Conservation (phyloP, 1,284 basidiomycete genomes). For the Coniferiporia sulphurascens region DNA sequence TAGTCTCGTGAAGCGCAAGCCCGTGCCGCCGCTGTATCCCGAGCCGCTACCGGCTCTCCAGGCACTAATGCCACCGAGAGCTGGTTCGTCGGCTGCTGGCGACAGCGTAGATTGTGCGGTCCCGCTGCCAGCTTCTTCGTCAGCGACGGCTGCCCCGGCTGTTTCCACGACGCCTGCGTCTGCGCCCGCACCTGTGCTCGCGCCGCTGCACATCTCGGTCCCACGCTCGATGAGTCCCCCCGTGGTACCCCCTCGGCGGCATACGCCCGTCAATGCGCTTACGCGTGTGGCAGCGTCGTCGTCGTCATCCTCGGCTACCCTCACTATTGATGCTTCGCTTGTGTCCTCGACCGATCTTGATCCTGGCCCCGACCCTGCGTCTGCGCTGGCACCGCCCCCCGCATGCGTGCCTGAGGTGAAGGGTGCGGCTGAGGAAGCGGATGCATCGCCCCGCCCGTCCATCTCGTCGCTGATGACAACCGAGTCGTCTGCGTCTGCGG, state of each 20-base stretch:
- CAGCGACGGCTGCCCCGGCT: background rate
- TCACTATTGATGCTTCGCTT: background rate
- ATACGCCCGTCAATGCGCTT: background rate
- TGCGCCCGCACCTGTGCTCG: background rate
- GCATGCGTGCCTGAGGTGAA: background rate
- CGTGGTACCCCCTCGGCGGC: background rate
- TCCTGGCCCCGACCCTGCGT: background rate
- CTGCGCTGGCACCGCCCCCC: background rate
- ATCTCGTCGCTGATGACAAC: background rate
- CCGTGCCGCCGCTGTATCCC: slow-evolving; percentile 15
- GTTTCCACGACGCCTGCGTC: background rate
- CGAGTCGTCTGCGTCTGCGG: background rate
- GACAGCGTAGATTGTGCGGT: background rate
- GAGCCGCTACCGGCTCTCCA: slow-evolving; percentile 7
- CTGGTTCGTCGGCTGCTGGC: background rate
- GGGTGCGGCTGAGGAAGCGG: background rate
- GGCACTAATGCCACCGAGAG: background rate
- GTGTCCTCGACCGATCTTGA: background rate
- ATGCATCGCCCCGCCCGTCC: slow-evolving; percentile 9
- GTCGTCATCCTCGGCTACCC: background rate
- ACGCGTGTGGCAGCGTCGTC: background rate
- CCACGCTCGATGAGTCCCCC: background rate
- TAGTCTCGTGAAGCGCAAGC: slow-evolving; percentile 17
- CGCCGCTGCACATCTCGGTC: background rate
- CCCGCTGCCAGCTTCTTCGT: background rate